Percentiles rank a stretch among this genome's conserved stretches.
Conservation (phyloP, 2,329 filamentous ascomycete genomes). For the Fusarium nodosum region DNA sequence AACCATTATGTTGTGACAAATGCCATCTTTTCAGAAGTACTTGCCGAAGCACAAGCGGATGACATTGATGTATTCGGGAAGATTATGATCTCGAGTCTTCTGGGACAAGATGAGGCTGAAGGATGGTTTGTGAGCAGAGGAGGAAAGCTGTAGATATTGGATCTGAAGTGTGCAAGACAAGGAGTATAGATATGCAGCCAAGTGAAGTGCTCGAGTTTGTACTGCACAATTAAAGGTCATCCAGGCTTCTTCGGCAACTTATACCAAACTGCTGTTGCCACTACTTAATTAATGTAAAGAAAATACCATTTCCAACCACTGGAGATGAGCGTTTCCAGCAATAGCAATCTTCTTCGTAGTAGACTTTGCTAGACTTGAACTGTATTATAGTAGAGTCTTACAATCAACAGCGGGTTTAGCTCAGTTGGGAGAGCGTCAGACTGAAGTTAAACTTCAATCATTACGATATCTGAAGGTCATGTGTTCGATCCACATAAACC, state of each 20-base stretch:
- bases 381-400: rapidly evolving
- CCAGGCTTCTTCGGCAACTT: background rate
- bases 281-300: no score
- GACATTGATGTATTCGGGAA: slow-evolving; percentile 60
- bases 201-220: background rate
- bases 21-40: slow-evolving; percentile 45
- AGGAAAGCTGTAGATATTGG: slow-evolving; percentile 22
- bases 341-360: no score
- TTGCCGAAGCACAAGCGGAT: slow-evolving; percentile 57
- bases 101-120: slow-evolving; percentile 54
- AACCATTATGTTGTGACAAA: slow-evolving; percentile 55
- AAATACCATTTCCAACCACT: background rate
- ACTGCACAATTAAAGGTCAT: background rate
- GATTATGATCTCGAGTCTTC: slow-evolving; percentile 52
- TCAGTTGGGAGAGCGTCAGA: slow-evolving; percentile 52
- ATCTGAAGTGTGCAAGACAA: background rate
- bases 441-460: slow-evolving; percentile 45
- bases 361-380: rapidly evolving
- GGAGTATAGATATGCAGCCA: background rate
- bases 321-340: no score
- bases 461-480: slow-evolving; percentile 50
- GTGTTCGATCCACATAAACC: slow-evolving; percentile 53
- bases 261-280: background rate
- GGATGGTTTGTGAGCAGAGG: slow-evolving; percentile 53
- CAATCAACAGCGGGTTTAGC: slow-evolving; percentile 49